Base-by-base conservation (phyloP, 2,329 filamentous ascomycete genomes). In the Amauroascus verrucosus region DNA sequence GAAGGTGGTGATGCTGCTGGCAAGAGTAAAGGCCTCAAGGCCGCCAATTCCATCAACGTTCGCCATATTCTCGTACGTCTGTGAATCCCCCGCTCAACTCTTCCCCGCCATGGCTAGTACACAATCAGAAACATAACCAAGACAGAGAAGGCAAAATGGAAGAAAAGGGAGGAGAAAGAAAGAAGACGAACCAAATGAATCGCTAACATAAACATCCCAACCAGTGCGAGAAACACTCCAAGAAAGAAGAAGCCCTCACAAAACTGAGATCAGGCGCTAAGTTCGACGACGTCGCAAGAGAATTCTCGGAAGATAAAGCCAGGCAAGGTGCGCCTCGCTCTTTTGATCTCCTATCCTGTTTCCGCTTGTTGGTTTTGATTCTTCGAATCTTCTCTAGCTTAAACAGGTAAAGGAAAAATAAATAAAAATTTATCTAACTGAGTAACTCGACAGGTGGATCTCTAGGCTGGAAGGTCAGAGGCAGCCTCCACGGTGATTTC, bases 291-390 rank as follows among this genome's bases (percentile, higher is more conserved):
- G 80, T 84, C 1, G 81, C 81, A 14, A 66, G 78, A 48, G 80
- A 83, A 58, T 82, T 78, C 63, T 82, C 78, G 2, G 81, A 84
- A 66, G 81, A 84, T 63, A 84, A 84, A 65, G 81, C 80, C 18
- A 65, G 80, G 58, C 77, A 80, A 64, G 77, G 72, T 74, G 64
- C 38, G 62, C 6, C 62, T 33, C 51, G n/a, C 11, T 51, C 16
- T 28, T 45, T 54, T n/a, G n/a, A n/a, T n/a, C n/a, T n/a, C n/a
- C 16, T 55, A 55, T 8, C 24, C 11, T 9, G 33, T 35, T 20
- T 20, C 38, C 26, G n/a, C n/a, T n/a, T n/a, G n/a, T n/a, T n/a
- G n/a, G n/a, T 11, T 40, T 20, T 18, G 6, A 20, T 40, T 20
- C 16, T 6, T 20, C 16, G 7, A 6, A n/a, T 40, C 3, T 43